Base-by-base conservation (phyloP, 139 green algal species). In the Tetraselmis striata region DNA sequence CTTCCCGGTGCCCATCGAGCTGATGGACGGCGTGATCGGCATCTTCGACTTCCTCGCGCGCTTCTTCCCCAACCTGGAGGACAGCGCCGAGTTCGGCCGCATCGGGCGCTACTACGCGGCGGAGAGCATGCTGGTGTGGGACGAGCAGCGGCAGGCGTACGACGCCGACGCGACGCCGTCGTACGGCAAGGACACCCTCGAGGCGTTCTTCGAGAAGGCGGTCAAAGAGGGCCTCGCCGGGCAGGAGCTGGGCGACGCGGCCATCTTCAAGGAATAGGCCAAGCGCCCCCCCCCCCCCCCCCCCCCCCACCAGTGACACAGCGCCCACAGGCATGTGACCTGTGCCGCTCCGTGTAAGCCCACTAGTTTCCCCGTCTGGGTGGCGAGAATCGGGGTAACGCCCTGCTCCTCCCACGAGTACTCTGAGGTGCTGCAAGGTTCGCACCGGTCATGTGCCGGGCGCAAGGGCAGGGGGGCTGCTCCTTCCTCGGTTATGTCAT, bases 51-150 rank as follows among this genome's bases (percentile, higher is more conserved):
- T 92, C 32, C 85, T 99, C 5, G 90, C 93, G 1, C 89, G 90
- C 59, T 75, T 95, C 26, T 98, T 99, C 87, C 92, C 96, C 0
- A 84, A 87, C 2, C 81, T 98, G 29, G 90, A 95, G 90, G 95
- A 96, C 32, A 32, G 92, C 1, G 78, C 31, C 29, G 87, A 93
- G 85, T 99, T 99, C 93, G 96, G 90, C 24, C 89, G 90, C 29
- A 99, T 99, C 80, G 97, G 97, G 22, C 92, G 91, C 80, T 99
- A 99, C 90, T 99, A 99, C 85, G 97, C 96, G 0, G 92, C 94
- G 29, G 97, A 99, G 91, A 94, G 84, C 84, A 99, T 99, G 97
- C 90, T 99, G 28, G 90, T 98, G 83, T 97, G 90, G 86, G 93
- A 99, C 85, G 80, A 87, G 22, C 11, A 77, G 25, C 67, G 32